Percentiles rank a stretch among this genome's conserved stretches.
phyloP scores from a whole-genome alignment of 768 basidiomycete genomes.

The Phaeotremella fagi region DNA sequence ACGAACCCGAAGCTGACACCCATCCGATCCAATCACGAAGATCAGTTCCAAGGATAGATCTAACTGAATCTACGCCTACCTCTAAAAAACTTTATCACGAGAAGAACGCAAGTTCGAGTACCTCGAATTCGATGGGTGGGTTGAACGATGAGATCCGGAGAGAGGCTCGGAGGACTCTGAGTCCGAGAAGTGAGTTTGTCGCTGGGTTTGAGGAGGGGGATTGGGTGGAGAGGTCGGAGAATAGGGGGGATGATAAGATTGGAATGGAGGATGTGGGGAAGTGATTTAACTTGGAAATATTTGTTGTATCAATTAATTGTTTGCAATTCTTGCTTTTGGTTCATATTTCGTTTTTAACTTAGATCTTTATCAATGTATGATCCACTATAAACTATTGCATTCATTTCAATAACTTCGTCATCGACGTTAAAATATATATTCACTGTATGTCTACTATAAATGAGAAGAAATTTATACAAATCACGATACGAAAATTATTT shows the following conservation, averaged over 20 bases:
- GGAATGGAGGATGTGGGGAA: neutral
- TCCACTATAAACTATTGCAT: no score
- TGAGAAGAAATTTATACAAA: no score
- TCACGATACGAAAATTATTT: no score
- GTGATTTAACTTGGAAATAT: no score
- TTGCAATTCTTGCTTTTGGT: no score
- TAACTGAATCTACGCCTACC: neutral
- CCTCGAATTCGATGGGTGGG: constrained; percentile 1
- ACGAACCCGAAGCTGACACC: neutral
- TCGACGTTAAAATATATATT: no score
- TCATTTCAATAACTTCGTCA: no score
- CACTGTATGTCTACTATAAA: no score
- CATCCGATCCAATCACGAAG: constrained; percentile 1
- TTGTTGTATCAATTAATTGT: no score
- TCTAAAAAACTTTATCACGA: neutral
- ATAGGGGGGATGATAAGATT: neutral
- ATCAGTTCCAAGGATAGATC: constrained; percentile 4
- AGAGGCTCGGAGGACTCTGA: constrained; percentile 19
- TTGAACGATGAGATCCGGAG: constrained; percentile 12
- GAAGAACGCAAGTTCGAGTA: constrained; percentile 1
- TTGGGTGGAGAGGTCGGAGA: neutral
- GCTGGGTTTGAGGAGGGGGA: neutral
- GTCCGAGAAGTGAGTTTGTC: constrained; percentile 5
- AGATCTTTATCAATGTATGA: no score
- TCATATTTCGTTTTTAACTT: no score